Evolutionary conservation across 202 grass and related monocot species (phyloP), one percentile per base, ranked within the genome.

Genomic region (Hordeum pubiflorum): DNA sequence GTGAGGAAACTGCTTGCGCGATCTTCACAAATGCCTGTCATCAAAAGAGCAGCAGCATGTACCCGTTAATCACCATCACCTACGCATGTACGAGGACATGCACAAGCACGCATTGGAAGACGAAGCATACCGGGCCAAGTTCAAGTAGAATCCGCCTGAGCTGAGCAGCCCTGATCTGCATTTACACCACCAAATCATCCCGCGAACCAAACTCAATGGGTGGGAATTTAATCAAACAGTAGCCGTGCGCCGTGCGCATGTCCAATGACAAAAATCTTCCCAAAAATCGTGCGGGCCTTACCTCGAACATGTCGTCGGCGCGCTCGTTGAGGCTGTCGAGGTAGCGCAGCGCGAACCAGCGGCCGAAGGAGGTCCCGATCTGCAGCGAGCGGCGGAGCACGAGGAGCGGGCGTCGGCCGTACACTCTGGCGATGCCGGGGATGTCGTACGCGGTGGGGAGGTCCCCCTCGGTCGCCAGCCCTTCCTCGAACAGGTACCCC

Each of bases 11-110:
- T 63, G 91, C 95, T 77, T 97, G 95, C 23, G 95, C 95, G 77
- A 94, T 97, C 78, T 97, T 97, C 74, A 97, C 88, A 80, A 93
- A 97, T 82, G 95, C 72, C 95, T 97, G 89, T 8, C 29, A 69
- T 60, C 40, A 68, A 76, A 84, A 70, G 56, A 85, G 80, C 54
- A 71, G 63, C 31, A 29, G 9, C 6, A 5, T 31, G 34, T 75
- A 29, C 14, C 27, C 4, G 17, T 40, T 10, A 85, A 68, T 78
- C 36, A 24, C 38, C 20, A 43, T 33, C 5, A n/a, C 10, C 41
- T 41, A 63, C 48, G 31, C 20, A 40, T 39, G 64, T 1, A 72
- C 5, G 58, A 34, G 26, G 56, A 21, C 14, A 81, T 44, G 63
- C 38, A 81, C 54, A 44, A 26, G 5, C n/a, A 67, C 33, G 40